These are phyloP conservation scores for Scheffersomyces lignosus DNA, from an alignment of 805 yeast genomes.

Conservation along the genomic window DNA sequence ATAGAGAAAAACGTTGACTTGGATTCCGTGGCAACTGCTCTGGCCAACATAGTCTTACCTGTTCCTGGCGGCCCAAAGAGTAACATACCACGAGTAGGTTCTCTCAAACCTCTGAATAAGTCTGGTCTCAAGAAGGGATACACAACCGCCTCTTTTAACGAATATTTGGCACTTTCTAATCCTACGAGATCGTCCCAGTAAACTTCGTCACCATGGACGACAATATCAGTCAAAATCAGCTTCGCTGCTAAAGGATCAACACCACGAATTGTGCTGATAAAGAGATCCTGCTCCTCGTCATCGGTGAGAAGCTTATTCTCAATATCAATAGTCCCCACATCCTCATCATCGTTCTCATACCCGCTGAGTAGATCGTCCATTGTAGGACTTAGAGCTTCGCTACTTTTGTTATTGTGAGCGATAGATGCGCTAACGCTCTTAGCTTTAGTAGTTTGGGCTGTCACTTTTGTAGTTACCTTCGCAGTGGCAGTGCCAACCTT, in stretches of 20 bases:
- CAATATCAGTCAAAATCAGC: constrained; percentile 85
- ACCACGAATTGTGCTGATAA: constrained; percentile 57
- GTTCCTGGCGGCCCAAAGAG: constrained; percentile 99
- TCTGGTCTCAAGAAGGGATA: constrained; percentile 95
- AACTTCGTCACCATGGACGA: constrained; percentile 86
- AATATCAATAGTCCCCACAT: constrained; percentile 16
- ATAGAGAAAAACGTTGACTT: constrained; percentile 90
- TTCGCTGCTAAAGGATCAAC: constrained; percentile 78
- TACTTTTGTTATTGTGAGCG: neutral
- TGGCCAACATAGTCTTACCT: constrained; percentile 94
- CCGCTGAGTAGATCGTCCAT: constrained; percentile 25
- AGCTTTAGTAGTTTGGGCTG: neutral
- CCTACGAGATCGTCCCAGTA: constrained; percentile 97
- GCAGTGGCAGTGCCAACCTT: neutral
- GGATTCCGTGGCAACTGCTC: constrained; percentile 96
- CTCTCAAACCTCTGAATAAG: constrained; percentile 83
- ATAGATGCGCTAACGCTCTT: too few relatives aligned
- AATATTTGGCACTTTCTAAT: constrained; percentile 79
- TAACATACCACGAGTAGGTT: constrained; percentile 95
- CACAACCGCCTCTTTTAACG: constrained; percentile 91
- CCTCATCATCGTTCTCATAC: constrained; percentile 16
- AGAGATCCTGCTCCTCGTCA: constrained; percentile 29
- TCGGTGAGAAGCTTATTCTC: constrained; percentile 11
- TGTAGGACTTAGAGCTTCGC: constrained; percentile 19
- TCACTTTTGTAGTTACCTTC: neutral